Evolutionary conservation across 2,329 filamentous ascomycete genomes (phyloP), one percentile per base, ranked within the genome.

Genomic region (Colletotrichum sp.): DNA sequence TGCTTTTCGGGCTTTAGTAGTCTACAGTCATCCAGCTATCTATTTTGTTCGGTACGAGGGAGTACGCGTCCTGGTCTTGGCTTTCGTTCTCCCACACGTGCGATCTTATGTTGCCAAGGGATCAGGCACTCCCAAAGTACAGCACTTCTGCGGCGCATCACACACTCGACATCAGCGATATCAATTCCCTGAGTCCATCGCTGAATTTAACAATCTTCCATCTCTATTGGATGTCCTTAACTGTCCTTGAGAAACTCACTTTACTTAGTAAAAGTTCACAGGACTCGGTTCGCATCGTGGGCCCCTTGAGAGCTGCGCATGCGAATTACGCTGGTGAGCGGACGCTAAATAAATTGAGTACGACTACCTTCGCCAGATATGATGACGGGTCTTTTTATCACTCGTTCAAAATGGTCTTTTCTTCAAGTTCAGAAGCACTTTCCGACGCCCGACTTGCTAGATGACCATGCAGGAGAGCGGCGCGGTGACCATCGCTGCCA

Each of bases 141-240:
- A 48, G 18, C 18, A 13, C n/a, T 21, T 48, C 1, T 48, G 43
- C 18, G 43, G 43, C 10, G 5, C 43, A 48, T 13, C 43, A 21
- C n/a, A 48, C 18, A 12, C 10, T 48, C 18, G n/a, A 48, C 4
- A 6, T 2, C 18, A 48, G 43, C 43, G 13, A 48, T 21, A 6
- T 21, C 38, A 1, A 5, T 18, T 43, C 38, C 8, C 1, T 43
- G 4, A 2, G 38, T n/a, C 5, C 9, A n/a, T n/a, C 4, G 8
- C 38, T 8, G 18, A 3, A n/a, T 10, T 43, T 0, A 43, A 10
- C 4, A 10, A 10, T 2, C 2, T n/a, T n/a, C 8, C 8, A n/a
- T n/a, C 16, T 1, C 0, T 2, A 43, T 0, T 10, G 38, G 5
- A n/a, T 10, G 38, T 6, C 18, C 38, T 43, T 2, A 3, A 43